phyloP scores from a whole-genome alignment of 1,284 basidiomycete genomes.

The Ustilago crameri region DNA sequence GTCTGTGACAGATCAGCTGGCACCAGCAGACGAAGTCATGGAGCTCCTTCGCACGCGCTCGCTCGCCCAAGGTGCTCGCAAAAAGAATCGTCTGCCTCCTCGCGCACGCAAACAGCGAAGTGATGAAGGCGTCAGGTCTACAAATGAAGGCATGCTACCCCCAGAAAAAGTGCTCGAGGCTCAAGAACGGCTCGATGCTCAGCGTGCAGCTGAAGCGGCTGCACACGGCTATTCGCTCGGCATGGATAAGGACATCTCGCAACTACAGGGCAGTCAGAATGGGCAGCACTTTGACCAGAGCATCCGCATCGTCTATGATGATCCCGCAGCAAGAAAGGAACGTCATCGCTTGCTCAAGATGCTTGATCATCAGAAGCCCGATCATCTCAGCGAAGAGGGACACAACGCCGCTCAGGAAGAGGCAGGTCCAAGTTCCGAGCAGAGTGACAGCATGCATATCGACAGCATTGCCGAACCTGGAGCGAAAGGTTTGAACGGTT shows the following conservation, averaged over 20 bases:
- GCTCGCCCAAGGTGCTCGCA: slow-evolving; percentile 22
- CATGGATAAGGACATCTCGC: slow-evolving; percentile 31
- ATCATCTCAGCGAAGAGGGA: not conserved
- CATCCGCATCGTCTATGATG: slow-evolving; percentile 53
- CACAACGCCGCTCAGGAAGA: not conserved
- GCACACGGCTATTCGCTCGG: slow-evolving; percentile 44
- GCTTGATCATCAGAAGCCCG: slow-evolving; percentile 31
- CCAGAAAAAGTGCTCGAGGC: slow-evolving; percentile 44
- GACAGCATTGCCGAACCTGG: not conserved
- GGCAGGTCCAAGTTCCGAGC: not conserved
- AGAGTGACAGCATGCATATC: slow-evolving; percentile 3
- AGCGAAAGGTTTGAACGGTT: not conserved
- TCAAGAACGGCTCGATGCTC: slow-evolving; percentile 42
- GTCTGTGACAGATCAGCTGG: slow-evolving; percentile 5
- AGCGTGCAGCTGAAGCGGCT: slow-evolving; percentile 43
- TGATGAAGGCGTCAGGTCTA: slow-evolving; percentile 10
- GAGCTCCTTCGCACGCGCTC: slow-evolving; percentile 37
- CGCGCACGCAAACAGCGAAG: slow-evolving; percentile 38
- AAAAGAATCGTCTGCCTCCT: slow-evolving; percentile 29
- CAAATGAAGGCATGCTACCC: slow-evolving; percentile 10
- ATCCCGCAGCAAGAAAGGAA: slow-evolving; percentile 48
- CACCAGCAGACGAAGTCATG: slow-evolving; percentile 42
- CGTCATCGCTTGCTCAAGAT: slow-evolving; percentile 43
- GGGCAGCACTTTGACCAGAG: slow-evolving; percentile 26
- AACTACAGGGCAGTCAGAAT: slow-evolving; percentile 12